Percentiles rank a stretch among this genome's conserved stretches.
These are phyloP conservation scores for Verticillium longisporum DNA, from an alignment of 2,329 filamentous ascomycete genomes.

Conservation along the genomic window DNA sequence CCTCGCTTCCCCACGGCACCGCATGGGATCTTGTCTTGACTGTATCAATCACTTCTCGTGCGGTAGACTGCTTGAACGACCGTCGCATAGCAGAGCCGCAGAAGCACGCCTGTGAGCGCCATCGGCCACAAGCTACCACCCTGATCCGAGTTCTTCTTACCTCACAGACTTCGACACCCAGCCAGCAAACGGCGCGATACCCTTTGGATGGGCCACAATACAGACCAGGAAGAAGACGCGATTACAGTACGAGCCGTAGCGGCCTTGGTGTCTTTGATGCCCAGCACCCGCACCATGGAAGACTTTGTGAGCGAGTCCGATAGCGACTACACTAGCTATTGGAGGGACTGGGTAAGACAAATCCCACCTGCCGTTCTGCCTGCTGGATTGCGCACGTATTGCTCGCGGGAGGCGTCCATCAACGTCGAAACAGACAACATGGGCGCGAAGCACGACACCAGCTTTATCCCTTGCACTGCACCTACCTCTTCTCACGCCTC, in stretches of 20 bases:
- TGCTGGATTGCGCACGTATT: background rate
- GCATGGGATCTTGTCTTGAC: background rate
- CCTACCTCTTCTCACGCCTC: background rate
- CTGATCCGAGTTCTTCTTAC: no score
- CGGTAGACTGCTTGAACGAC: background rate
- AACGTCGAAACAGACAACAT: background rate
- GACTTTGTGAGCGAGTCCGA: constrained; percentile 97
- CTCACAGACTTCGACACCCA: background rate
- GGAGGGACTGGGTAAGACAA: constrained; percentile 91
- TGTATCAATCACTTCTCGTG: background rate
- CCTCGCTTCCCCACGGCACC: background rate
- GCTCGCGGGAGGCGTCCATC: background rate
- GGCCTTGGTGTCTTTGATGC: background rate
- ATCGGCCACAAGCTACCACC: background rate
- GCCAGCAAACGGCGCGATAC: background rate
- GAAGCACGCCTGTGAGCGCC: background rate
- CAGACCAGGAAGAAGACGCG: background rate
- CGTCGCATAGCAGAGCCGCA: background rate
- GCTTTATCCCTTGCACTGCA: background rate
- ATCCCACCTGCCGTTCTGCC: background rate
- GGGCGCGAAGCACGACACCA: background rate
- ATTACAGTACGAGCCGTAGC: background rate
- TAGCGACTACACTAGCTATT: constrained; percentile 98
- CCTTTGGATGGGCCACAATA: background rate
- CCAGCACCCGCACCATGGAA: constrained; percentile 57